Percentiles rank a stretch among this genome's conserved stretches.
Evolutionary conservation across 345 rosid genomes (phyloP).

Genomic region (Eucalyptus pauciflora): DNA sequence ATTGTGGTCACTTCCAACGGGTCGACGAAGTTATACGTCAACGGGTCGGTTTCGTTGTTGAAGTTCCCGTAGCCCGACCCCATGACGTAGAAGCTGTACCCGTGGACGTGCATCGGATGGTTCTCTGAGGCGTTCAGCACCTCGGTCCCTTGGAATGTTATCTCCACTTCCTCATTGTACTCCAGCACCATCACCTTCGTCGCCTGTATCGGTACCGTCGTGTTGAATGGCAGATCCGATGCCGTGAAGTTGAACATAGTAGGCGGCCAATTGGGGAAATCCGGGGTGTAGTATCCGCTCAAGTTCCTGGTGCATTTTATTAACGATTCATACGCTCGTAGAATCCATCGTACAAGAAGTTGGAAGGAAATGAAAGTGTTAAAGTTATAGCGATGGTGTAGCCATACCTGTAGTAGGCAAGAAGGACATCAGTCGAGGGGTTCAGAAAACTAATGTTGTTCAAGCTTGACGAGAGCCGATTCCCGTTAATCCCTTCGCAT

Average conservation of each 20-base stretch:
- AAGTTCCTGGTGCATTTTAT: background rate
- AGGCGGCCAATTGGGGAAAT: slow-evolving; percentile 26
- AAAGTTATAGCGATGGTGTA: background rate
- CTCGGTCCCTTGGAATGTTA: slow-evolving; percentile 31
- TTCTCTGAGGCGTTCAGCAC: slow-evolving; percentile 12
- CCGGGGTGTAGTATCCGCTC: slow-evolving; percentile 15
- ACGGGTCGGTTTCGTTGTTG: slow-evolving; percentile 9
- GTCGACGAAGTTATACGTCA: too few species aligned
- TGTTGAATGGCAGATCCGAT: background rate
- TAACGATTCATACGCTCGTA: background rate
- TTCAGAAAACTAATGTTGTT: slow-evolving; percentile 31
- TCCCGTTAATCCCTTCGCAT: slow-evolving; percentile 18
- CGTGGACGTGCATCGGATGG: slow-evolving; percentile 41
- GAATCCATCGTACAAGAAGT: background rate
- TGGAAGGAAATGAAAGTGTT: background rate
- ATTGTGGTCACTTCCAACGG: slow-evolving; percentile 18
- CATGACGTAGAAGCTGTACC: slow-evolving; percentile 31
- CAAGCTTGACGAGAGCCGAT: slow-evolving; percentile 26
- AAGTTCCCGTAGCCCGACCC: slow-evolving; percentile 32
- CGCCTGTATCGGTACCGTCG: background rate
- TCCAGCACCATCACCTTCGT: slow-evolving; percentile 12
- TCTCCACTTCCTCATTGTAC: slow-evolving; percentile 13
- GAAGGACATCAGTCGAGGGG: slow-evolving; percentile 13
- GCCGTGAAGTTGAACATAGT: slow-evolving; percentile 21
- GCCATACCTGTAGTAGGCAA: slow-evolving; percentile 11